Base-by-base conservation (phyloP, 495 filamentous ascomycete species). In the Pyrenula massariospora region DNA sequence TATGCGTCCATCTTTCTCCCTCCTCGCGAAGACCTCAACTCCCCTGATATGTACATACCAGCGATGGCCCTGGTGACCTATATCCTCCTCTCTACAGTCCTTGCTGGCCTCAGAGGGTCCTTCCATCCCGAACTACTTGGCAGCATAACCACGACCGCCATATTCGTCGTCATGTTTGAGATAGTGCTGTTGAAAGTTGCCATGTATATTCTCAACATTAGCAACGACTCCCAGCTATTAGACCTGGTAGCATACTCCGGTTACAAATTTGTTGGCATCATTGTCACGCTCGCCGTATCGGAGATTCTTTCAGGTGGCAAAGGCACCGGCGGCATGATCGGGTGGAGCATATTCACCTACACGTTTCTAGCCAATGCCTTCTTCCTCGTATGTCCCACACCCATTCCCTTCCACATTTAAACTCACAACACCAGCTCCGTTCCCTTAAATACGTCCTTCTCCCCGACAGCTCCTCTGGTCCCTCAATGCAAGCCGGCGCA, bases 1-100 rank as follows among this genome's bases (percentile, higher is more conserved):
- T 79, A 79, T 61, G 87, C 91, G 54, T 86, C 85, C 49, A 88
- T 88, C 80, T 97, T 89, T 71, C 79, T 96, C 8, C 91, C 93
- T 10, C 93, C 93, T n/a, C 80, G 92, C 52, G 92, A 97, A 66
- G 93, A 99, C 67, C 77, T 96, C 67, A 99, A 99, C 70, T 91
- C 89, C 52, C 93, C 94, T 3, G 93, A 99, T 73, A 95, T 97
- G 89, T 99, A 99, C 77, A 97, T 99, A 61, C 93, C 93, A 24
- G 73, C 77, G 50, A 77, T 77, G 78, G 91, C 93, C 2, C 75
- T 99, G 54, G 89, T 97, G 50, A 99, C 94, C 21, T 99, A 99
- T 72, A 93, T 97, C 62, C 87, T 97, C 21, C 77, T 99, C 12
- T 89, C 86, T 22, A 88, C 91, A 2, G 76, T 97, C 25, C 75